Evolutionary conservation across 73 alveolate species (phyloP), one percentile per base, ranked within the genome.

Genomic region (Uronychia setigera): DNA sequence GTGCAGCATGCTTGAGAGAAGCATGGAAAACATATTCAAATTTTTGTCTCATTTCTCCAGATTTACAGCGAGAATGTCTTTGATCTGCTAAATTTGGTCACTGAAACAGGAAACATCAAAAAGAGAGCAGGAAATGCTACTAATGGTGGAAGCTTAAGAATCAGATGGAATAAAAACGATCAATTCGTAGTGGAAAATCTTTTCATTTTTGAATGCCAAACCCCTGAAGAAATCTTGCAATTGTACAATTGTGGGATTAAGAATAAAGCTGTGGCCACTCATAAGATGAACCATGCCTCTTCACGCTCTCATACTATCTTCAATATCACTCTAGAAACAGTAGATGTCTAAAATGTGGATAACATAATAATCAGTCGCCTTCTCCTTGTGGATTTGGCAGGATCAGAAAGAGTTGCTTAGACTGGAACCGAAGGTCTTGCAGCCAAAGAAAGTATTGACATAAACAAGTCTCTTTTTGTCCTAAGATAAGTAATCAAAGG

Each of bases 401-500:
- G 93, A 0, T 34, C 87, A 26, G 93, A 87, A 78, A 87, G 79
- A 31, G 29, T 29, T 1, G 79, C 87, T 14, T 58, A 35, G 11
- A 81, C 90, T 57, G 93, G 90, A 27, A 74, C 93, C 31, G 35
- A 80, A n/a, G 81, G 74, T 29, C 77, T 89, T 75, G 92, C 84
- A 58, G 93, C 93, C 25, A 87, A 91, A 34, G 93, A 91, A 74
- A 91, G 93, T 74, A 96, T 97, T 35, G 98, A 96, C 78, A 97
- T 97, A 1, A 97, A 97, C 92, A 97, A 97, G 84, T 88, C 97
- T 74, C 90, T 97, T 35, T 88, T 96, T 80, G 95, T 98, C 0
- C 92, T 97, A 33, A 96, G 99, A 46, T 94, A 97, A 80, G 98
- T 97, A 35, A 96, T 97, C 11, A 94, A 96, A 67, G 94, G 94